Conservation (phyloP, 306 rosid genomes). For the Vigna trinervia region DNA sequence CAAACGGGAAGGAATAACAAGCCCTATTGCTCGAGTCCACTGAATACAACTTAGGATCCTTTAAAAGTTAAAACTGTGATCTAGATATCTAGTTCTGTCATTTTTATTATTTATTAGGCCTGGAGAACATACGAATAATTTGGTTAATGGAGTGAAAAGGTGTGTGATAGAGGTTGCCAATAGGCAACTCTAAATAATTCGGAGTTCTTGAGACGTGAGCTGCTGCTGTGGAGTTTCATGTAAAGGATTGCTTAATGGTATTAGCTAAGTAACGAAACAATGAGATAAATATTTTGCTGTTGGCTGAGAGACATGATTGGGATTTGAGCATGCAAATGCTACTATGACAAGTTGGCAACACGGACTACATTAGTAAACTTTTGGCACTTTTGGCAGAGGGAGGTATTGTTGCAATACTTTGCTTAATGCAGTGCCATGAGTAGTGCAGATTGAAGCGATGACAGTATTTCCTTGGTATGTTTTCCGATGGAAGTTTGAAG, state of each 20-base stretch:
- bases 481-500: neutral
- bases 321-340: neutral
- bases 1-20: neutral
- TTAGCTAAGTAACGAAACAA: neutral
- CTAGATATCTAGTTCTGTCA: neutral
- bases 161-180: neutral
- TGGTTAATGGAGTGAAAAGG: neutral
- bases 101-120: neutral
- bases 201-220: neutral
- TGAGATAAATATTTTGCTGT: neutral
- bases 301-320: too few relatives aligned
- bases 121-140: neutral
- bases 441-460: slow-evolving; percentile 6
- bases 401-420: neutral
- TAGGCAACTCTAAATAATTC: neutral
- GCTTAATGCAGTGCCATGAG: neutral
- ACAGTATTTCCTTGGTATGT: neutral
- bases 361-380: neutral
- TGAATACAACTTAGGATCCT: slow-evolving; percentile 18
- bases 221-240: neutral
- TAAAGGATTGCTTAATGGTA: neutral
- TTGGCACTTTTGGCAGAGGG: neutral
- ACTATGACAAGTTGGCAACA: neutral
- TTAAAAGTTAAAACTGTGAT: slow-evolving; percentile 17
- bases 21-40: slow-evolving; percentile 22